Conservation (phyloP, 1,284 basidiomycete genomes). For the Schizophyllum amplum region DNA sequence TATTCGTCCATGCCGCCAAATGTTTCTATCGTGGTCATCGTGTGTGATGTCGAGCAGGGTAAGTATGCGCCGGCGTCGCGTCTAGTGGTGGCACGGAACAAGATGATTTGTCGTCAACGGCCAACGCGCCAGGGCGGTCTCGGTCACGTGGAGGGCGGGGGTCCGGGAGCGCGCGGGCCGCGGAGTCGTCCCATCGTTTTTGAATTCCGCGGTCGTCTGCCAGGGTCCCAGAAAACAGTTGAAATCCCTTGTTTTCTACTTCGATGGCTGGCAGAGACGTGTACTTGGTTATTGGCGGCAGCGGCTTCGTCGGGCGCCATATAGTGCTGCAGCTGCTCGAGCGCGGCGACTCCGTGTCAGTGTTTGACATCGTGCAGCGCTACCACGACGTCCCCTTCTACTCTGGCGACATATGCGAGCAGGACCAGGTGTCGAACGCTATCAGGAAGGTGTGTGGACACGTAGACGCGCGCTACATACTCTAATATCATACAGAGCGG, state of each 20-base stretch:
- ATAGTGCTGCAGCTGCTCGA: constrained; percentile 79
- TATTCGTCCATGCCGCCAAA: constrained; percentile 29
- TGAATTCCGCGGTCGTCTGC: not conserved
- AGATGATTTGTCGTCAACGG: too few relatives aligned
- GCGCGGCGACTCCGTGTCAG: constrained; percentile 73
- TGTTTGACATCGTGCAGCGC: constrained; percentile 87
- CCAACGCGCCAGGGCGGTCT: too few relatives aligned
- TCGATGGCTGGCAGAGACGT: constrained; percentile 29
- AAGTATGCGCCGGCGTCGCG: not conserved
- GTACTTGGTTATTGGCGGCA: constrained; percentile 85
- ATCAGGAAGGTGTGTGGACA: constrained; percentile 63
- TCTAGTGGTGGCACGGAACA: too few relatives aligned
- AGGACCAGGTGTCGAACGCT: constrained; percentile 63
- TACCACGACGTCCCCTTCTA: constrained; percentile 82
- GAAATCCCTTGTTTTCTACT: not conserved
- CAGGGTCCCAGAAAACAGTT: not conserved
- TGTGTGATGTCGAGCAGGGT: not conserved
- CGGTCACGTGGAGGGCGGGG: too few relatives aligned
- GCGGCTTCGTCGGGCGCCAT: constrained; percentile 87
- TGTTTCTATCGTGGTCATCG: constrained; percentile 26
- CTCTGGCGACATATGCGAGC: constrained; percentile 79
- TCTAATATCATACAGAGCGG: constrained; percentile 43
- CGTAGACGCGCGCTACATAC: constrained; percentile 5
- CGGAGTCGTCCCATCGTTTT: not conserved
- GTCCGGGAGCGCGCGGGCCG: too few relatives aligned